A percentile compares a stretch with the other conserved stretches of the same genome.
Evolutionary conservation across 768 basidiomycete genomes (phyloP).

Genomic region (Pholiota microspora): DNA sequence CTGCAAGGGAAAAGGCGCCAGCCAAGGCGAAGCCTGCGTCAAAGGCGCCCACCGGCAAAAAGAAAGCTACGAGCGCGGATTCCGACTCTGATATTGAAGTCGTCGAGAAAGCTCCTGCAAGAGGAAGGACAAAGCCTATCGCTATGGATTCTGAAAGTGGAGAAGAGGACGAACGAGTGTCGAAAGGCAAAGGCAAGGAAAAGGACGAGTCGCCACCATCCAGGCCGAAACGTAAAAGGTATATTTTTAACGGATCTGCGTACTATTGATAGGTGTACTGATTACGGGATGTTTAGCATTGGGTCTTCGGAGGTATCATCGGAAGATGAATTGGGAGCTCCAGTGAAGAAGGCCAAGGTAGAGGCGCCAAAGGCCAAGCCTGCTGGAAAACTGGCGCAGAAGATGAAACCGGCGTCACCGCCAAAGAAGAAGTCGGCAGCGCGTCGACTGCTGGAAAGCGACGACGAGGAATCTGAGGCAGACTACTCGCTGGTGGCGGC

Average conservation of each 20-base stretch:
- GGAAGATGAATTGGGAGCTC: slow-evolving; percentile 13
- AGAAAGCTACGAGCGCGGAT: slow-evolving; percentile 32
- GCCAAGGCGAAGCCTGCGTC: neutral
- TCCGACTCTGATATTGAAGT: slow-evolving; percentile 35
- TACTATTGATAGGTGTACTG: slow-evolving; percentile 27
- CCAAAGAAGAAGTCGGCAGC: slow-evolving; percentile 46
- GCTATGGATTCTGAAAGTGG: slow-evolving; percentile 28
- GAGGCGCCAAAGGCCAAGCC: slow-evolving; percentile 15
- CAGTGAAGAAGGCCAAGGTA: slow-evolving; percentile 31
- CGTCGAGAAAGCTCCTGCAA: slow-evolving; percentile 14
- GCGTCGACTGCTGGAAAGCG: slow-evolving; percentile 41
- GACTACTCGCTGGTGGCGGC: slow-evolving; percentile 41
- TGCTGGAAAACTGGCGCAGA: slow-evolving; percentile 52
- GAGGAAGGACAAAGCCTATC: slow-evolving; percentile 4
- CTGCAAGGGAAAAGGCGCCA: slow-evolving; percentile 14
- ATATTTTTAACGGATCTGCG: neutral
- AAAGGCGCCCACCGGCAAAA: slow-evolving; percentile 16
- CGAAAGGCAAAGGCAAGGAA: slow-evolving; percentile 25
- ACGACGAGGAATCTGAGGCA: slow-evolving; percentile 31
- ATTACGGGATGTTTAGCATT: slow-evolving; percentile 4
- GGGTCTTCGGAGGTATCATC: slow-evolving; percentile 2
- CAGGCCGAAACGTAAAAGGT: slow-evolving; percentile 69
- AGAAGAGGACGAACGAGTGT: slow-evolving; percentile 20
- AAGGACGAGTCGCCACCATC: slow-evolving; percentile 21
- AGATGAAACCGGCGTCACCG: slow-evolving; percentile 57